Base-by-base conservation (phyloP, 768 basidiomycete species). In the Boletus vinaceobasis region DNA sequence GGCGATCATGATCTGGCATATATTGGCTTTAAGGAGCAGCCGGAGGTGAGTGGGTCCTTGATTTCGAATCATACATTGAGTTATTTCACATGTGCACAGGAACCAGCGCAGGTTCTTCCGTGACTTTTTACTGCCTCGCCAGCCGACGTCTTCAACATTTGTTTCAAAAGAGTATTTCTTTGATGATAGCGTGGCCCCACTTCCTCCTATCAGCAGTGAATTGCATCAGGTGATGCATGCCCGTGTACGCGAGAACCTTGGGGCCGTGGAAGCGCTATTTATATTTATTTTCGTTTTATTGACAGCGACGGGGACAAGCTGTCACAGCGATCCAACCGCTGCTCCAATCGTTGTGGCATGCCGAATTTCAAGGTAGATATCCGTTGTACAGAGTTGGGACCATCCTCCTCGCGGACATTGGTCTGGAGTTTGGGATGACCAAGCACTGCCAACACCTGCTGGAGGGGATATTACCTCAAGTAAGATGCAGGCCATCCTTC, bases 381-480 rank as follows among this genome's bases (percentile, higher is more conserved):
- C 76, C 78, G 15, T 67, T 84, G 23, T 89, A 93, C 63, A 78
- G 91, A 52, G 81, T 83, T 4, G 85, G 82, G 1, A 77, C 88
- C 32, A 77, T 88, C 55, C 66, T 92, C 32, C 78, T 93, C 19
- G 91, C 92, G 1, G 92, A 94, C 62, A 71, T 90, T 56, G 83
- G 84, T 8, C 71, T 93, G 19, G 88, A 92, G 61, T 87, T 88
- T 64, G 86, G 85, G 15, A 83, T 92, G 80, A 79, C 86, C 14
- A 80, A 81, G 62, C 78, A 82, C 55, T 85, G 83, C 53, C 76
- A 73, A 58, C 78, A 76, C 53, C 77, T 92, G 47, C 61, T 94
- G 43, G 86, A 90, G 45, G 90, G 88, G 55, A 82, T 92, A 43
- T 80, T 93, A 77, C 91, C 91, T 21, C 91, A 93, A 74, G 91